These are phyloP conservation scores for Auxenochlorella protothecoides DNA, from an alignment of 139 green algal genomes.

Conservation along the genomic window DNA sequence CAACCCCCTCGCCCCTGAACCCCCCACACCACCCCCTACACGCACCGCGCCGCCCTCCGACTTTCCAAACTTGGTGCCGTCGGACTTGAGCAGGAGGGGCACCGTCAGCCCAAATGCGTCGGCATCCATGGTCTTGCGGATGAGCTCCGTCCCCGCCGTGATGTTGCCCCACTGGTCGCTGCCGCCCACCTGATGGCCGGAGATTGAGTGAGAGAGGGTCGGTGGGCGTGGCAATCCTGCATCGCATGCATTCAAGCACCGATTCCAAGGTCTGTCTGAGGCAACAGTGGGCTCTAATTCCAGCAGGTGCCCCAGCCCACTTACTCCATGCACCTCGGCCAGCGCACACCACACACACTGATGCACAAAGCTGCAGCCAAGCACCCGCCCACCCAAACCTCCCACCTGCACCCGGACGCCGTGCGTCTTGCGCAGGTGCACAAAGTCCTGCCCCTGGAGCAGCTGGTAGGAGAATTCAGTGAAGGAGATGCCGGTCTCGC, in stretches of 20 bases:
- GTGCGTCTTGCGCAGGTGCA: constrained; percentile 73
- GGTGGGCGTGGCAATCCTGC: no score
- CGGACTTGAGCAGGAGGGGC: constrained; percentile 74
- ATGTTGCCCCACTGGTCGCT: constrained; percentile 99
- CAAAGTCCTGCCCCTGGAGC: constrained; percentile 96
- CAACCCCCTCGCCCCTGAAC: no score
- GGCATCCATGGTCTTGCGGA: constrained; percentile 42
- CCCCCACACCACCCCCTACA: neutral
- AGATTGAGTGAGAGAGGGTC: neutral
- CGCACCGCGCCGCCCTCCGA: constrained; percentile 85
- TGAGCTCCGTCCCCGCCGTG: constrained; percentile 78
- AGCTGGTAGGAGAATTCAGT: constrained; percentile 99
- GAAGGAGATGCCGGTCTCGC: constrained; percentile 76
- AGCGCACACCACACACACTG: no score
- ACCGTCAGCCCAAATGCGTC: constrained; percentile 81
- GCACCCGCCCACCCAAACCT: neutral
- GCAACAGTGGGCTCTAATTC: no score
- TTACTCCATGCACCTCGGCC: no score
- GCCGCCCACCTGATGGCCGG: constrained; percentile 66
- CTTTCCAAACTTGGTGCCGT: constrained; percentile 97
- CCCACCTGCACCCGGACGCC: constrained; percentile 81
- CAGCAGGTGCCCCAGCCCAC: no score
- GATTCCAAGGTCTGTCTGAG: no score
- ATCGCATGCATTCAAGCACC: no score
- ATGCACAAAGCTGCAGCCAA: neutral